Conservation (phyloP, 75 land plant genomes). For the Sequoiadendron giganteum region DNA sequence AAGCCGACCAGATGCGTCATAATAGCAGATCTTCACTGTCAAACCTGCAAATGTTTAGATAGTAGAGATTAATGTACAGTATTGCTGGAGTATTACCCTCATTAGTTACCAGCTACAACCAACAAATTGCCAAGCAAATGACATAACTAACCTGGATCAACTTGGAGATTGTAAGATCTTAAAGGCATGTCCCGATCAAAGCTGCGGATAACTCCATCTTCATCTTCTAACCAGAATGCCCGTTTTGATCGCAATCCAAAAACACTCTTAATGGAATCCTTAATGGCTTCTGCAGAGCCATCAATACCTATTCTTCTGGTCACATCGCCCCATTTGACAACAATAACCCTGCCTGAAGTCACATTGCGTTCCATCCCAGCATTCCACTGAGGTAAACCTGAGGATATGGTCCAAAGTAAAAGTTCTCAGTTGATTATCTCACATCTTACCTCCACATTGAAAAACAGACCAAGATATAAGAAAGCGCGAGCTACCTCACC, state of each 20-base stretch:
- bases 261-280: constrained; percentile 41
- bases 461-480: not conserved
- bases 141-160: constrained; percentile 35
- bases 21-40: constrained; percentile 33
- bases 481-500: constrained; percentile 10
- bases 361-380: constrained; percentile 7
- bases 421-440: not conserved
- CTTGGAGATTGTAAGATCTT: constrained; percentile 29
- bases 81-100: not conserved
- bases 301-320: constrained; percentile 47
- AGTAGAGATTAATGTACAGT: not conserved
- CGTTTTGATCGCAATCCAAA: constrained; percentile 49
- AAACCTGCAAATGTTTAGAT: constrained; percentile 22
- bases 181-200: constrained; percentile 54
- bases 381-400: constrained; percentile 16
- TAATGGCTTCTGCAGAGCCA: constrained; percentile 49
- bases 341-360: constrained; percentile 34
- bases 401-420: not conserved
- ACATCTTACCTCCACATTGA: not conserved
- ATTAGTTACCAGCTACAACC: not conserved
- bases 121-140: not conserved
- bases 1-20: constrained; percentile 23
- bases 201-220: constrained; percentile 44
- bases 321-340: constrained; percentile 37
- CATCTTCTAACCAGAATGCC: constrained; percentile 58